These are phyloP conservation scores for Acacia melanoxylon DNA, from an alignment of 306 rosid genomes.

Conservation along the genomic window DNA sequence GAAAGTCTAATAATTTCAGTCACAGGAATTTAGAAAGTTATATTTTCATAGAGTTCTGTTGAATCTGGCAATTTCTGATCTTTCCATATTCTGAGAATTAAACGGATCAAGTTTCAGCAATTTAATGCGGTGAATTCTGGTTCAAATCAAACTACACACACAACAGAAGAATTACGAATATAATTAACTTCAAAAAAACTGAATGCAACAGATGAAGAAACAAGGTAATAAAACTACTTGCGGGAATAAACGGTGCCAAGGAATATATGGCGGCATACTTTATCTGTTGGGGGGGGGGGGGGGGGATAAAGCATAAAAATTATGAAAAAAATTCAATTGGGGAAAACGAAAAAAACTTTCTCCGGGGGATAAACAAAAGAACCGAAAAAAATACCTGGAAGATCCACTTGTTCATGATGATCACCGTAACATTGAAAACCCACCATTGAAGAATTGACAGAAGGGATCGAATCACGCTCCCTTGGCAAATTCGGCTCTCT, in stretches of 20 bases:
- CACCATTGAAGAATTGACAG: conserved; percentile 75
- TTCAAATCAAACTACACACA: not conserved
- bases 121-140: not conserved
- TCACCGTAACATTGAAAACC: conserved; percentile 74
- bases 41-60: not conserved
- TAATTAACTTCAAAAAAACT: not conserved
- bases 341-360: not conserved
- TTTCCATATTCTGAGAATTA: not conserved
- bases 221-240: not conserved
- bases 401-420: conserved; percentile 83
- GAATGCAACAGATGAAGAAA: not conserved
- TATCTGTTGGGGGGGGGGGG: too few species aligned
- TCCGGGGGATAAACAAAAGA: not conserved
- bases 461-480: conserved; percentile 66
- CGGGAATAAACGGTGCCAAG: not conserved
- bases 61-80: not conserved
- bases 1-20: not conserved
- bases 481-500: conserved; percentile 55
- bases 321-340: not conserved
- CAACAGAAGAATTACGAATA: not conserved
- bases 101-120: conserved; percentile 6
- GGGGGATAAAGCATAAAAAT: not conserved
- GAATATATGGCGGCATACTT: not conserved
- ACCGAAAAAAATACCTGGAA: conserved; percentile 53
- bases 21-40: not conserved